These are phyloP conservation scores for Leucocoprinus birnbaumii DNA, from an alignment of 768 basidiomycete species.

Conservation along the genomic window DNA sequence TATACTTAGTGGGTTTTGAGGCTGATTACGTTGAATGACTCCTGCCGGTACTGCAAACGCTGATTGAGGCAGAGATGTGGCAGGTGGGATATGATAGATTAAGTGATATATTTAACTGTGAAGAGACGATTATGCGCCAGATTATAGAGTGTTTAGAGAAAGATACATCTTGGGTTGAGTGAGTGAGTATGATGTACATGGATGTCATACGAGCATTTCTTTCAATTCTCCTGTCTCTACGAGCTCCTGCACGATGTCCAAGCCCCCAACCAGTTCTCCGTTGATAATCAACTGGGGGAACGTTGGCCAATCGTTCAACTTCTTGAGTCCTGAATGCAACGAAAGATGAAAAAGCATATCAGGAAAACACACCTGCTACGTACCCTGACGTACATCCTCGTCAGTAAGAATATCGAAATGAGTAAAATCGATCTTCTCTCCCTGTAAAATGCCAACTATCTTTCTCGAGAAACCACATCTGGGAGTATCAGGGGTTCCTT, in stretches of 20 bases:
- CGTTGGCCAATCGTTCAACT: conserved; percentile 87
- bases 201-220: conserved; percentile 30
- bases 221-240: conserved; percentile 73
- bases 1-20: no score
- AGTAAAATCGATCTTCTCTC: conserved; percentile 62
- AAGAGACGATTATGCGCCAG: no score
- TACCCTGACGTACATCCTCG: conserved; percentile 79
- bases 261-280: conserved; percentile 92
- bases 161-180: no score
- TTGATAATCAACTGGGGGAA: conserved; percentile 84
- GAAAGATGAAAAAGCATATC: background rate
- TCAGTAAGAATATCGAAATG: conserved; percentile 85
- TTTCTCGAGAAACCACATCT: conserved; percentile 85
- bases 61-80: no score
- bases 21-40: no score
- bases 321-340: conserved; percentile 59
- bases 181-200: no score
- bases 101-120: no score
- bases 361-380: conserved; percentile 15
- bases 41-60: no score
- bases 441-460: conserved; percentile 65
- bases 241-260: conserved; percentile 93
- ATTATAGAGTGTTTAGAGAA: no score
- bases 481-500: conserved; percentile 74
- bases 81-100: no score